Percentiles rank a stretch among this genome's conserved stretches.
Evolutionary conservation across 495 filamentous ascomycete genomes (phyloP).

Genomic region (Tuber melanosporum): DNA sequence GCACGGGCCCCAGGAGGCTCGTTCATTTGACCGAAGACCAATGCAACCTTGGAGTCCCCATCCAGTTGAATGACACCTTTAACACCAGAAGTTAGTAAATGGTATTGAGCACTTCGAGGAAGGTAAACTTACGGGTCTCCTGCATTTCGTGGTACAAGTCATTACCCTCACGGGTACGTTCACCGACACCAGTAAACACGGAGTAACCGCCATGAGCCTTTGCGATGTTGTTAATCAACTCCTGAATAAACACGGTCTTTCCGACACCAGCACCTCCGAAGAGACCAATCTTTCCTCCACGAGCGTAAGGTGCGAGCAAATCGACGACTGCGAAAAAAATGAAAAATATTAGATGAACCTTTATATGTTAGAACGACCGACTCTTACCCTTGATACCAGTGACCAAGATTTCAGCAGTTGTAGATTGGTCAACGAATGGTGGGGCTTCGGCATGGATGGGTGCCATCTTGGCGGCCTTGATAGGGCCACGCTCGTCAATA

Average conservation of each 20-base stretch:
- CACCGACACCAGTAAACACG: constrained; percentile 99
- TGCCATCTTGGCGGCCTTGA: constrained; percentile 78
- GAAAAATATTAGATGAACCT: constrained; percentile 21
- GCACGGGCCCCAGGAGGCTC: constrained; percentile 99
- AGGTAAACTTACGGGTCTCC: constrained; percentile 60
- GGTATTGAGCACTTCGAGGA: not conserved
- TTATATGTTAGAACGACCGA: constrained; percentile 10
- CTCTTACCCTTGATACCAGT: constrained; percentile 83
- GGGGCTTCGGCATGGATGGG: constrained; percentile 95
- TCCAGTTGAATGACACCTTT: constrained; percentile 91
- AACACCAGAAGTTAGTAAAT: constrained; percentile 14
- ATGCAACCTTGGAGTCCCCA: constrained; percentile 97
- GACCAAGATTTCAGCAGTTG: constrained; percentile 87
- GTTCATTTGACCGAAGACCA: constrained; percentile 99
- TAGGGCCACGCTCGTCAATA: constrained; percentile 97
- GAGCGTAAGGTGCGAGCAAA: constrained; percentile 94
- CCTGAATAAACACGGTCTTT: constrained; percentile 99
- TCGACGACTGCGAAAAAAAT: constrained; percentile 64
- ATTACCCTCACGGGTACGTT: constrained; percentile 99
- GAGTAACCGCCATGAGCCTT: constrained; percentile 99
- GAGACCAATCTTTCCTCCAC: constrained; percentile 99
- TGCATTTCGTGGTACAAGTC: constrained; percentile 99
- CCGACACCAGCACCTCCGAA: constrained; percentile 99
- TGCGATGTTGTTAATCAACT: constrained; percentile 99
- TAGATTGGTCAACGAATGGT: constrained; percentile 86